phyloP scores from a whole-genome alignment of 345 rosid species.

The Dovyalis caffra region DNA sequence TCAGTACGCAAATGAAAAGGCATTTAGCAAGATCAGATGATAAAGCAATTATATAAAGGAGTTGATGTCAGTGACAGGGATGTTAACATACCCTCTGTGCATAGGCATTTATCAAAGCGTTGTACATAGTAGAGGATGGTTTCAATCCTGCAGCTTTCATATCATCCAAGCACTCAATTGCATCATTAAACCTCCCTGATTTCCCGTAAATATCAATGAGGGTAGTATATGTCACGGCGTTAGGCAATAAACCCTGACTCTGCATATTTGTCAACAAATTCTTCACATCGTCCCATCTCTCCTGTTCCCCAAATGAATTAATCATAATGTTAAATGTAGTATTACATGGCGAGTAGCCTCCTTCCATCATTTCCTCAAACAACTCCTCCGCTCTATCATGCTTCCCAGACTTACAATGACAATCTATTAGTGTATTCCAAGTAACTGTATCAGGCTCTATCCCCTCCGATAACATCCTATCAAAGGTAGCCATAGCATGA shows the following conservation, averaged over 20 bases:
- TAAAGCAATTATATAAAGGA: neutral
- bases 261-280: constrained; percentile 65
- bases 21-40: neutral
- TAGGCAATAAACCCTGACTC: constrained; percentile 61
- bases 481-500: constrained; percentile 82
- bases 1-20: neutral
- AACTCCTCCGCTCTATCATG: constrained; percentile 74
- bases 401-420: constrained; percentile 73
- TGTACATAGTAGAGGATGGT: constrained; percentile 88
- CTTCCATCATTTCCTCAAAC: constrained; percentile 74
- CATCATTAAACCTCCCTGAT: constrained; percentile 84
- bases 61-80: constrained; percentile 7
- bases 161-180: constrained; percentile 78
- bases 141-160: constrained; percentile 78
- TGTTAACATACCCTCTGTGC: constrained; percentile 76
- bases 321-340: constrained; percentile 90
- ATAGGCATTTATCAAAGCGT: constrained; percentile 94
- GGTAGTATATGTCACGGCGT: constrained; percentile 80
- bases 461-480: constrained; percentile 73
- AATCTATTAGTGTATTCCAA: constrained; percentile 94
- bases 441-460: constrained; percentile 80
- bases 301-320: constrained; percentile 72
- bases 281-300: constrained; percentile 82
- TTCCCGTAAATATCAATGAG: constrained; percentile 83
- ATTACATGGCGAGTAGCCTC: constrained; percentile 71